Conservation (phyloP, 768 basidiomycete genomes). For the Rhodotorula taiwanensis region DNA sequence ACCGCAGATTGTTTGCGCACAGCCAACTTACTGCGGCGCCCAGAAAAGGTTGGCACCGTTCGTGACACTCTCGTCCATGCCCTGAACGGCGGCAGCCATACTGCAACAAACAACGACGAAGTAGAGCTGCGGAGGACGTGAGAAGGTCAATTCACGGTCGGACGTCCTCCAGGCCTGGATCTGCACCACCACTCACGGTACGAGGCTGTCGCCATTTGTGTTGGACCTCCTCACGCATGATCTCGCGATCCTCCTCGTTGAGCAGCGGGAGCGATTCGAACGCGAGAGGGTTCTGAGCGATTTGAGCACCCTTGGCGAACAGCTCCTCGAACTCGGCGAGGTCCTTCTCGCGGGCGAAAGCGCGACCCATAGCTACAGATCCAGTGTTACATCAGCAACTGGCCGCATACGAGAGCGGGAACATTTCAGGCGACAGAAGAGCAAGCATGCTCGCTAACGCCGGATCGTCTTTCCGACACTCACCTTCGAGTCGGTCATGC, state of each 20-base stretch:
- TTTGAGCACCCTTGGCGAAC: constrained; percentile 63
- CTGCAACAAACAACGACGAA: constrained; percentile 31
- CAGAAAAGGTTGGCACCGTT: constrained; percentile 35
- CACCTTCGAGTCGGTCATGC: neutral
- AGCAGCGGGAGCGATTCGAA: constrained; percentile 38
- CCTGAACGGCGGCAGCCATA: constrained; percentile 38
- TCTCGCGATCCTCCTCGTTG: constrained; percentile 40
- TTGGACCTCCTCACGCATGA: constrained; percentile 37
- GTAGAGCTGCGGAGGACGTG: constrained; percentile 32
- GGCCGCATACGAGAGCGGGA: too few relatives aligned
- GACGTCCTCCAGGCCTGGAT: too few relatives aligned
- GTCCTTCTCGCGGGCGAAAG: constrained; percentile 55
- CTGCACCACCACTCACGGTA: too few relatives aligned
- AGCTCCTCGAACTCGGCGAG: constrained; percentile 43
- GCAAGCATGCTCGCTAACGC: too few relatives aligned
- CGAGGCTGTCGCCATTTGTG: constrained; percentile 45
- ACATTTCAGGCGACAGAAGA: too few relatives aligned
- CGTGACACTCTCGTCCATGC: constrained; percentile 29
- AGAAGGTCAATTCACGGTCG: neutral
- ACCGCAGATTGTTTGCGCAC: neutral
- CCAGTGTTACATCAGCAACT: too few relatives aligned
- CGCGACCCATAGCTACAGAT: constrained; percentile 61
- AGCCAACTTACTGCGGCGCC: neutral
- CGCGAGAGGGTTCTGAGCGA: constrained; percentile 54
- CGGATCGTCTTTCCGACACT: too few relatives aligned